Base-by-base conservation (phyloP, 140 eudicot genomes). In the Erigeron philadelphicus region DNA sequence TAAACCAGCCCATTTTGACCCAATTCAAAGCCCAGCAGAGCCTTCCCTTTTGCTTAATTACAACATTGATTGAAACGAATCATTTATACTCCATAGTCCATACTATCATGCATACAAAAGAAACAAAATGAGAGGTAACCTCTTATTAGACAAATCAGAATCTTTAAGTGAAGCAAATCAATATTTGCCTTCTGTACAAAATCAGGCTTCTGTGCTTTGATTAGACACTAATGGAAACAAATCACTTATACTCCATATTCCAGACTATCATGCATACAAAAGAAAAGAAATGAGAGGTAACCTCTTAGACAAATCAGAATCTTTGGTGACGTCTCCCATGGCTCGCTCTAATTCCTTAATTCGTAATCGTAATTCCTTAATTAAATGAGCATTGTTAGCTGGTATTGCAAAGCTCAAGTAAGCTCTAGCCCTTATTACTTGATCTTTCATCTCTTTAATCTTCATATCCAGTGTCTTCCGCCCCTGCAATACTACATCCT, bases 401-500 rank as follows among this genome's bases (percentile, higher is more conserved):
- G 88, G 72, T 16, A 84, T 71, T 11, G 86, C 81, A 82, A 87
- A 87, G 69, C 69, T 87, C 86, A 94, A 56, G 82, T 89, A 94
- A 35, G 84, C 95, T 83, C 61, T 94, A 74, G 95, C 99, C 83
- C 97, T 89, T 50, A 88, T 81, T 72, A 94, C 65, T 76, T 94
- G 95, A 73, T 94, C 99, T 72, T 89, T 89, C 84, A 89, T 94
- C 84, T 89, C 90, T 80, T 85, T 89, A 56, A 87, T 66, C 74
- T 82, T 89, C 82, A 60, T 85, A 83, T 94, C 95, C 19, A 74
- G 0, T 46, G 53, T 57, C 64, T 72, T 76, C 21, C 83, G 66
- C 40, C 74, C 42, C 57, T 35, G 81, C 4, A 61, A 10, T 17
- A 17, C 77, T 21, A 50, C 64, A 19, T 76, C 69, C 48, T 47